Percentiles rank a stretch among this genome's conserved stretches.
Conservation (phyloP, 1,284 basidiomycete genomes). For the Schizophyllum amplum region DNA sequence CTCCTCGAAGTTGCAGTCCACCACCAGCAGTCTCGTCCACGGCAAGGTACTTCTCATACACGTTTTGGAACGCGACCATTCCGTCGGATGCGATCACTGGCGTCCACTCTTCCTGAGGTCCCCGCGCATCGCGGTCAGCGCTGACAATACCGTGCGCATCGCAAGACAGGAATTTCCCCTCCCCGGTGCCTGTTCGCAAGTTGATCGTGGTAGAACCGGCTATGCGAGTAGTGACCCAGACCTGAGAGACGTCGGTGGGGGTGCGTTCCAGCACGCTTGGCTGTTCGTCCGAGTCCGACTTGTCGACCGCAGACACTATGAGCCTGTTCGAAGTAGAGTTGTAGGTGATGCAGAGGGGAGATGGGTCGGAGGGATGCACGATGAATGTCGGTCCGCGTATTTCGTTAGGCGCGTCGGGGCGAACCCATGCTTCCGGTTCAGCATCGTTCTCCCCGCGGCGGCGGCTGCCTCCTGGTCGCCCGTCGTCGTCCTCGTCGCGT, state of each 20-base stretch:
- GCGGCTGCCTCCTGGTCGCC: slow-evolving; percentile 34
- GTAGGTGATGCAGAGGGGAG: slow-evolving; percentile 67
- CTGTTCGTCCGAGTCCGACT: slow-evolving; percentile 30
- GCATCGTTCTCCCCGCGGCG: slow-evolving; percentile 50
- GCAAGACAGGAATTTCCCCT: slow-evolving; percentile 81
- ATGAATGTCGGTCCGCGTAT: slow-evolving; percentile 81
- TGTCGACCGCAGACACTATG: slow-evolving; percentile 37
- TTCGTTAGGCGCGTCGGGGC: slow-evolving; percentile 61
- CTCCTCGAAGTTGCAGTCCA: slow-evolving; percentile 66
- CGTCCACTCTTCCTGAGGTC: slow-evolving; percentile 84
- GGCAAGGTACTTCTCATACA: slow-evolving; percentile 77
- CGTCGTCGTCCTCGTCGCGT: slow-evolving; percentile 44
- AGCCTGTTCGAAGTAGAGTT: slow-evolving; percentile 72
- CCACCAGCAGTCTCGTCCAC: slow-evolving; percentile 83
- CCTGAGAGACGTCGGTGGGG: slow-evolving; percentile 75
- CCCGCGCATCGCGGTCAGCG: slow-evolving; percentile 76
- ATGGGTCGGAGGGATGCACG: slow-evolving; percentile 67
- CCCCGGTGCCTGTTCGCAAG: slow-evolving; percentile 73
- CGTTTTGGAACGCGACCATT: slow-evolving; percentile 78
- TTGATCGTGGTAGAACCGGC: slow-evolving; percentile 77
- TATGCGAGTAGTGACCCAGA: slow-evolving; percentile 82
- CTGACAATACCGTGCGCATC: slow-evolving; percentile 77
- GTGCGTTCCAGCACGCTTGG: slow-evolving; percentile 47
- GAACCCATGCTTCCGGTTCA: slow-evolving; percentile 70
- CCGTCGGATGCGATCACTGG: slow-evolving; percentile 68